phyloP scores from a whole-genome alignment of 768 basidiomycete genomes.

The Trametes meyenii region DNA sequence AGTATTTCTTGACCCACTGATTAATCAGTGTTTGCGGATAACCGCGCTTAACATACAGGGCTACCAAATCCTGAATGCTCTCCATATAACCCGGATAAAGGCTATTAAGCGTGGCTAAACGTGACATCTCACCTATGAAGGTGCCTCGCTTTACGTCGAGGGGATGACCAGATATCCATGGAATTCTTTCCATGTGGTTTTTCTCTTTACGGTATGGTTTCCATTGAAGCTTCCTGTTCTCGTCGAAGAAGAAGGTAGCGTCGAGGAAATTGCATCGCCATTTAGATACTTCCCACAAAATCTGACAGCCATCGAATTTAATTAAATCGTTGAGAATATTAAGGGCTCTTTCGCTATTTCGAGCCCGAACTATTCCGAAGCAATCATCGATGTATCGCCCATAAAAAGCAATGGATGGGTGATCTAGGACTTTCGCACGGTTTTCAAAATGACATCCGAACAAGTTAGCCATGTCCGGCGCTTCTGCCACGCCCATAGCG shows the following conservation, averaged over 20 bases:
- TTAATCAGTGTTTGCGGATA: constrained; percentile 34
- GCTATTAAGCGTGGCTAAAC: constrained; percentile 34
- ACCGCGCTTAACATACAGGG: constrained; percentile 35
- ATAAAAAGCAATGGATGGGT: constrained; percentile 32
- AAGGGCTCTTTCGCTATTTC: constrained; percentile 1
- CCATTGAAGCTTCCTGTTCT: constrained; percentile 1
- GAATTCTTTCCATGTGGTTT: constrained; percentile 27
- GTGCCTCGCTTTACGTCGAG: constrained; percentile 24
- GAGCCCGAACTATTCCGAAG: constrained; percentile 13
- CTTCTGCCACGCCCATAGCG: constrained; percentile 28
- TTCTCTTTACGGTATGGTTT: constrained; percentile 18
- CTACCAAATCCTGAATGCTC: constrained; percentile 28
- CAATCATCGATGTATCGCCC: constrained; percentile 40
- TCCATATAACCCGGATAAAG: constrained; percentile 31
- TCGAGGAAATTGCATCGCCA: constrained; percentile 32
- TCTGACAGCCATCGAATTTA: constrained; percentile 18
- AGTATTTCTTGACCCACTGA: constrained; percentile 31
- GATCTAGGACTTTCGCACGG: neutral
- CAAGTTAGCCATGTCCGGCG: constrained; percentile 38
- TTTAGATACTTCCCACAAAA: constrained; percentile 16
- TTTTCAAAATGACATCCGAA: constrained; percentile 33
- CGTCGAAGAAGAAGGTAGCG: constrained; percentile 33
- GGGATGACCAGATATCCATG: constrained; percentile 17
- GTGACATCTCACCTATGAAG: constrained; percentile 26
- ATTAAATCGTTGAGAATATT: neutral